Evolutionary conservation across 2,329 filamentous ascomycete species (phyloP).

Genomic region (Pseudovirgaria hyperparasitica): DNA sequence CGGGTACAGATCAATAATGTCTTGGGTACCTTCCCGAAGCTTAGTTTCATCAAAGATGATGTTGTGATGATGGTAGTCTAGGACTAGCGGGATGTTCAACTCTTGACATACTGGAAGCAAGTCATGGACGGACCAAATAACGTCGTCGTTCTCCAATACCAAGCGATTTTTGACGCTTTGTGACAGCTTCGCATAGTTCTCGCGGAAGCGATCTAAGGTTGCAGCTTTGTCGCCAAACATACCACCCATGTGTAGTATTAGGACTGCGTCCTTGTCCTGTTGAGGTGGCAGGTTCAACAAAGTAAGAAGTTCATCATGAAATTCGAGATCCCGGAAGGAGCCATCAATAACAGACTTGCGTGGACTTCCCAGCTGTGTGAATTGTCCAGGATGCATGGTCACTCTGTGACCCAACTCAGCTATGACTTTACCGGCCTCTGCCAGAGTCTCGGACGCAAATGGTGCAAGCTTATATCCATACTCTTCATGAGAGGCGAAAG

Average conservation of each 20-base stretch:
- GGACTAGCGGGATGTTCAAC: conserved; percentile 81
- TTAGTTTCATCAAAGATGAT: conserved; percentile 67
- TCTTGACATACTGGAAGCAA: conserved; percentile 83
- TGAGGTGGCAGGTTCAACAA: conserved; percentile 67
- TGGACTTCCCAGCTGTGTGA: conserved; percentile 82
- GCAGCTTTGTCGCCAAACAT: conserved; percentile 76
- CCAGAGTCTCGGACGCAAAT: conserved; percentile 68
- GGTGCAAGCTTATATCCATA: conserved; percentile 76
- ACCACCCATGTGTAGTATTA: conserved; percentile 91
- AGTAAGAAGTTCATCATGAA: conserved; percentile 74
- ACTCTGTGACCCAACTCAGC: conserved; percentile 70
- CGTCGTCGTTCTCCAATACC: conserved; percentile 90
- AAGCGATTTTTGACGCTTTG: conserved; percentile 64
- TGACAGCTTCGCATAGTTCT: conserved; percentile 57
- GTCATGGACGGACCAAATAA: conserved; percentile 86
- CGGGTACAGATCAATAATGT: conserved; percentile 63
- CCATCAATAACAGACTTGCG: conserved; percentile 62
- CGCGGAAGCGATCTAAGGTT: conserved; percentile 63
- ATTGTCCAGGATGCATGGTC: conserved; percentile 85
- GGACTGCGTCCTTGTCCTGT: conserved; percentile 72
- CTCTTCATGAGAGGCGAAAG: conserved; percentile 78
- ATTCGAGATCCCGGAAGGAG: conserved; percentile 70
- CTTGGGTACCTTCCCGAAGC: conserved; percentile 70
- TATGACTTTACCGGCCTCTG: conserved; percentile 63
- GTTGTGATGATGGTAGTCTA: conserved; percentile 94